These are phyloP conservation scores for Colletotrichum sp. DNA, from an alignment of 2,329 filamentous ascomycete species.

Conservation along the genomic window DNA sequence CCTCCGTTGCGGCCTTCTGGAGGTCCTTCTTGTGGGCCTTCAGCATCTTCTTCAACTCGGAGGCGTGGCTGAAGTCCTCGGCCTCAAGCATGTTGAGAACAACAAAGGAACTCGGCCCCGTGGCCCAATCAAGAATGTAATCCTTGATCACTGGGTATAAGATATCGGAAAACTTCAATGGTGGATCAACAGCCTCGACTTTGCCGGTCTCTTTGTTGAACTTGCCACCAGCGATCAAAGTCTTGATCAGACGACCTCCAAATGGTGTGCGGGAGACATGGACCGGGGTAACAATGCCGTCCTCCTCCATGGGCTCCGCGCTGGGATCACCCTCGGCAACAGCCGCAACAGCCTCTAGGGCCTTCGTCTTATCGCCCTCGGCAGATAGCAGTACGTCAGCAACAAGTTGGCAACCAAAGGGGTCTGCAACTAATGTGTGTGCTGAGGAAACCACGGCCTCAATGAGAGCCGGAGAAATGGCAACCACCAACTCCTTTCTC, in stretches of 20 bases:
- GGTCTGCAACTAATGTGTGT: constrained; percentile 71
- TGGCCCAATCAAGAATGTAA: constrained; percentile 82
- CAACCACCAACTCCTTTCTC: constrained; percentile 76
- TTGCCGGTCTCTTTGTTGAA: constrained; percentile 79
- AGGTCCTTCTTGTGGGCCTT: constrained; percentile 76
- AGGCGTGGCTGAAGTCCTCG: constrained; percentile 69
- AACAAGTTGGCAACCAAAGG: constrained; percentile 87
- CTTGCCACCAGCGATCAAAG: constrained; percentile 85
- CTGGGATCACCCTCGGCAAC: constrained; percentile 63
- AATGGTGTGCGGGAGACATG: constrained; percentile 68
- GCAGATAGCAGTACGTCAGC: constrained; percentile 81
- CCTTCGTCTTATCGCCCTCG: constrained; percentile 76
- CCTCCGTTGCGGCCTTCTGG: constrained; percentile 68
- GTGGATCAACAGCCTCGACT: constrained; percentile 74
- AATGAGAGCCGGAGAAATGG: constrained; percentile 77
- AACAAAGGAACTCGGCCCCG: constrained; percentile 84
- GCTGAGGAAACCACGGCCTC: constrained; percentile 74
- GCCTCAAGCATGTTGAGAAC: constrained; percentile 82
- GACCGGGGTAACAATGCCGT: constrained; percentile 20
- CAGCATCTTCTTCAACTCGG: constrained; percentile 71
- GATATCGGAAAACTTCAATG: constrained; percentile 79
- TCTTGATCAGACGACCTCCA: constrained; percentile 87
- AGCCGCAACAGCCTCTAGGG: constrained; percentile 73
- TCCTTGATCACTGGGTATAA: constrained; percentile 84
- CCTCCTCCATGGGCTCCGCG: constrained; percentile 44